Conservation (phyloP, 2,329 filamentous ascomycete genomes). For the Pyricularia sp. region DNA sequence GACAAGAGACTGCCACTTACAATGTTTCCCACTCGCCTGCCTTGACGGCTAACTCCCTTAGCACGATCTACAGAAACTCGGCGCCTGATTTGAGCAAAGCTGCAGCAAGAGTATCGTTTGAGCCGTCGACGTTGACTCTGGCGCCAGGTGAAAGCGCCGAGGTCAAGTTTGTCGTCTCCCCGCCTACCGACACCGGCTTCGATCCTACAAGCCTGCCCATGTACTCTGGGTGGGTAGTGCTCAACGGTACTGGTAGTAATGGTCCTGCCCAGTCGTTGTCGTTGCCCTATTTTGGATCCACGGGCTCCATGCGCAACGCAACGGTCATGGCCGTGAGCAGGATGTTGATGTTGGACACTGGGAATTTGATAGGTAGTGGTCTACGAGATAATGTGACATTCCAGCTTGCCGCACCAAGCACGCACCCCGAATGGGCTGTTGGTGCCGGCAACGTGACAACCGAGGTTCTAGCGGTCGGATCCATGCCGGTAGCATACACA, state of each 20-base stretch:
- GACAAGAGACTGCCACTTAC: conserved; percentile 21
- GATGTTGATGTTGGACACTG: background rate
- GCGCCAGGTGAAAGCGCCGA: conserved; percentile 11
- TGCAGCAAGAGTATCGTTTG: background rate
- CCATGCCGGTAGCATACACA: background rate
- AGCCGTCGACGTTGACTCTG: conserved; percentile 2
- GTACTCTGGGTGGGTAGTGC: conserved; percentile 29
- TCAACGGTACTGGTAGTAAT: conserved; percentile 21
- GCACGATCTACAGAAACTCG: conserved; percentile 1
- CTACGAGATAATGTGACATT: background rate
- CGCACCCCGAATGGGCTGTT: background rate
- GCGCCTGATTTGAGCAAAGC: background rate
- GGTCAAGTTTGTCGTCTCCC: conserved; percentile 15
- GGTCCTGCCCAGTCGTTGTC: conserved; percentile 13
- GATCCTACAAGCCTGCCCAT: conserved; percentile 18
- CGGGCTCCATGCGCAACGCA: conserved; percentile 54
- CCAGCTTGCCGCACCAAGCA: background rate
- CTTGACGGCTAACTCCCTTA: conserved; percentile 23
- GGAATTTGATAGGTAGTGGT: background rate
- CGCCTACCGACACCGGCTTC: conserved; percentile 9
- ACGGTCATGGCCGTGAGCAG: conserved; percentile 47
- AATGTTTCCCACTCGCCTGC: conserved; percentile 21
- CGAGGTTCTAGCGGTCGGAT: background rate
- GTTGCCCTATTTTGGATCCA: conserved; percentile 36
- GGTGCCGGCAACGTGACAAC: background rate